Conservation (phyloP, 306 rosid species). For the Benincasa hispida region DNA sequence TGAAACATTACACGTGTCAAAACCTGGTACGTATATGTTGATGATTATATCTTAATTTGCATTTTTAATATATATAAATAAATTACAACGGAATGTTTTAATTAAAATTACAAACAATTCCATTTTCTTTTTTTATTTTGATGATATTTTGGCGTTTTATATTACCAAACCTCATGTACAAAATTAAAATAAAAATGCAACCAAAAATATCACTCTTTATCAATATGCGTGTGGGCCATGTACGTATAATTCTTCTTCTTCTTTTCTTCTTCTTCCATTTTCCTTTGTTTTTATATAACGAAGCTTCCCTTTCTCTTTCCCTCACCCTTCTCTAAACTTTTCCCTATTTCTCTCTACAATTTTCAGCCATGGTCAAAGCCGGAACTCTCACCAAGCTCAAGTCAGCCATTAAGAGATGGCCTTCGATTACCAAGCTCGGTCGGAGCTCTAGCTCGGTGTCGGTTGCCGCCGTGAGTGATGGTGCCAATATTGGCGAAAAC, state of each 20-base stretch:
- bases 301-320: conserved; percentile 18
- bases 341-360: background rate
- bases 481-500: background rate
- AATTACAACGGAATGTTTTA: background rate
- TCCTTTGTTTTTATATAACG: conserved; percentile 21
- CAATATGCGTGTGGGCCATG: conserved; percentile 45
- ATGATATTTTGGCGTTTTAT: background rate
- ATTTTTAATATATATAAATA: background rate
- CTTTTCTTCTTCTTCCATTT: background rate
- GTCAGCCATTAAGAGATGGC: conserved; percentile 72
- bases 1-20: background rate
- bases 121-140: background rate
- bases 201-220: background rate
- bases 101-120: background rate
- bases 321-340: background rate
- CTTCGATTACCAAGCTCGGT: conserved; percentile 52
- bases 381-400: conserved; percentile 77
- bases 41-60: background rate
- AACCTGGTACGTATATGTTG: background rate
- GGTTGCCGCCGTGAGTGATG: conserved; percentile 6
- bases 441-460: conserved; percentile 35
- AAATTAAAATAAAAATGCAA: background rate
- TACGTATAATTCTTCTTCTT: conserved; percentile 15
- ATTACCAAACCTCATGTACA: background rate
- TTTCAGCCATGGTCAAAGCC: conserved; percentile 42